Evolutionary conservation across 73 alveolate species (phyloP).

Genomic region (Blepharisma japonicum): DNA sequence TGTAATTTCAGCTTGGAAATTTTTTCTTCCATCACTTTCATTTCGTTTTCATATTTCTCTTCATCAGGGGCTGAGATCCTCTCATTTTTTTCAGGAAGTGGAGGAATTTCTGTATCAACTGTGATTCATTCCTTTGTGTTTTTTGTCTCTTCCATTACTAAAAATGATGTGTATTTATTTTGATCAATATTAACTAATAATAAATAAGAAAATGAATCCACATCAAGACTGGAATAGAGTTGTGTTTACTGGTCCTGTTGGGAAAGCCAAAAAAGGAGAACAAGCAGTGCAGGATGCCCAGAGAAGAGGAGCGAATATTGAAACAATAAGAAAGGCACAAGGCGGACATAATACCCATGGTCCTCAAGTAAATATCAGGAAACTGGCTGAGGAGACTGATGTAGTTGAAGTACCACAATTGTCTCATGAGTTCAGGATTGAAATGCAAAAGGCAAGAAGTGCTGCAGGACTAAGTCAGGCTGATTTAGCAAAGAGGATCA

Average conservation of each 20-base stretch:
- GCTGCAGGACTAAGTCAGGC: constrained; percentile 81
- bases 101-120: constrained; percentile 18
- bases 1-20: neutral
- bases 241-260: neutral
- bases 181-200: too few relatives aligned
- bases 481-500: constrained; percentile 84
- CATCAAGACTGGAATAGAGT: constrained; percentile 7
- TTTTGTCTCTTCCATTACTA: too few relatives aligned
- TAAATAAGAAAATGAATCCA: neutral
- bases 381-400: neutral
- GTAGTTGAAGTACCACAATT: neutral
- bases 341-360: neutral
- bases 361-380: neutral
- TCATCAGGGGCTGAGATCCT: constrained; percentile 23
- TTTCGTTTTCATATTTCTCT: constrained; percentile 1
- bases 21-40: neutral
- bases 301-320: neutral
- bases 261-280: neutral
- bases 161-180: too few relatives aligned
- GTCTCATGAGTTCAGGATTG: constrained; percentile 65
- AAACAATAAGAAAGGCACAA: neutral
- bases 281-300: constrained; percentile 3
- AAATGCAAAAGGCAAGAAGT: constrained; percentile 75
- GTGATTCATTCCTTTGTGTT: constrained; percentile 10
- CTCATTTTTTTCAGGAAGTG: constrained; percentile 14